Evolutionary conservation across 768 basidiomycete genomes (phyloP).

Genomic region (Pisolithus marmoratus): DNA sequence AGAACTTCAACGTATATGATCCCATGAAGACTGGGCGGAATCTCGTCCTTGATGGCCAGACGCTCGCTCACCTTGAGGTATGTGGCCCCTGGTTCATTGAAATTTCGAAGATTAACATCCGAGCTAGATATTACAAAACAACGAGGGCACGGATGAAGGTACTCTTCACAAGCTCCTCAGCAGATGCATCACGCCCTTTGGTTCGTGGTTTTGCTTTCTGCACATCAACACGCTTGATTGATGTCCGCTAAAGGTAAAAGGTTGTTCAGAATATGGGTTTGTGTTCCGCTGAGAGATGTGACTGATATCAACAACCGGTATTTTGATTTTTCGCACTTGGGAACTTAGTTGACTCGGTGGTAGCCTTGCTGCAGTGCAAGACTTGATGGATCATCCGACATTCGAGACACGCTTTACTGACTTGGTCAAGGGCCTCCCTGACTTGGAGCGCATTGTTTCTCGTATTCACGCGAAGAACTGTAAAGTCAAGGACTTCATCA

Average conservation of each 20-base stretch:
- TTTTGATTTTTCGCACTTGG: slow-evolving; percentile 14
- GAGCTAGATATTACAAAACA: slow-evolving; percentile 75
- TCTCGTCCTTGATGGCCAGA: slow-evolving; percentile 88
- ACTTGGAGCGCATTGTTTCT: slow-evolving; percentile 90
- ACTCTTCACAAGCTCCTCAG: slow-evolving; percentile 77
- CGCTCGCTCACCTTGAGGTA: slow-evolving; percentile 92
- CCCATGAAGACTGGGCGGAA: slow-evolving; percentile 89
- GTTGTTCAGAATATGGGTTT: slow-evolving; percentile 95
- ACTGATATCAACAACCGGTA: slow-evolving; percentile 86
- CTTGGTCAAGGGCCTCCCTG: slow-evolving; percentile 78
- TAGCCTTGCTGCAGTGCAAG: slow-evolving; percentile 92
- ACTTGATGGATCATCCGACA: slow-evolving; percentile 72
- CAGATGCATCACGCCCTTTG: slow-evolving; percentile 88
- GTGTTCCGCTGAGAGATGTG: slow-evolving; percentile 80
- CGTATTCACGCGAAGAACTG: slow-evolving; percentile 92
- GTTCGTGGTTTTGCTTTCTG: slow-evolving; percentile 32
- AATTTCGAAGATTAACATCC: neutral
- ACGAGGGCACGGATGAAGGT: slow-evolving; percentile 90
- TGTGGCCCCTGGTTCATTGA: slow-evolving; percentile 1
- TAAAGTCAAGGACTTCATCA: slow-evolving; percentile 81
- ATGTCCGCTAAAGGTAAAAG: slow-evolving; percentile 64
- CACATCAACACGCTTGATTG: slow-evolving; percentile 3
- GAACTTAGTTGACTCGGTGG: slow-evolving; percentile 7
- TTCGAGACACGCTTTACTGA: slow-evolving; percentile 74
- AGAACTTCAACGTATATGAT: slow-evolving; percentile 96